Evolutionary conservation across 2,329 filamentous ascomycete species (phyloP), one percentile per base, ranked within the genome.

Genomic region (Phymatotrichopsis omnivora): DNA sequence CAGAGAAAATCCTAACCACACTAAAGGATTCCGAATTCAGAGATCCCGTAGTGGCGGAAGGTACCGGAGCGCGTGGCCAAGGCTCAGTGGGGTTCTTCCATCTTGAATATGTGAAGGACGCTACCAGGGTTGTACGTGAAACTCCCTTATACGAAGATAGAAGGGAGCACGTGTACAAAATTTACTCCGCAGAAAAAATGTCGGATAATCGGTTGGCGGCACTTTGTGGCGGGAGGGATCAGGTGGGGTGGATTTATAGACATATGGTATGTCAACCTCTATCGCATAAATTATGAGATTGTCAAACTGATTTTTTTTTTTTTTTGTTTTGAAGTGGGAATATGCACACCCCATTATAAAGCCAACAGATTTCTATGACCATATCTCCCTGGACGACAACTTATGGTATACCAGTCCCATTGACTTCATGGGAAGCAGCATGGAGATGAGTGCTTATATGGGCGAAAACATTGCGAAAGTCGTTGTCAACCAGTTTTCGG

Each of bases 371-470:
- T 95, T 96, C 62, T 85, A 94, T 56, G 80, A 91, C 50, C n/a
- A n/a, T n/a, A 75, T 80, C 5, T 67, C 78, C 52, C 61, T 95
- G 2, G 64, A 72, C 7, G 62, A 72, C 5, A 74, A 76, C 0
- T 59, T 89, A 8, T 91, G 77, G 63, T 82, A 82, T 60, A 81
- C 77, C 0, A 77, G 76, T 6, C 76, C 75, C 2, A 93, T 96
- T 32, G 89, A 96, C 65, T 81, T 80, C 56, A 93, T 98, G 62
- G 91, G 96, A 56, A 91, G 82, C 8, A 93, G 85, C 0, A 96
- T 98, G 91, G 91, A 96, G 69, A 93, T 91, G 5, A 94, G 80
- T 62, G 82, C 85, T 1, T 64, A 96, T 55, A 91, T 91, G 76
- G 91, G 89, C 1, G 84, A 75, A 72, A 91, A 91, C 58, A 78